A percentile compares a stretch with the other conserved stretches of the same genome.
Conservation (phyloP, 371 early-diverging fungal species). For the Basidiobolus meristosporus region DNA sequence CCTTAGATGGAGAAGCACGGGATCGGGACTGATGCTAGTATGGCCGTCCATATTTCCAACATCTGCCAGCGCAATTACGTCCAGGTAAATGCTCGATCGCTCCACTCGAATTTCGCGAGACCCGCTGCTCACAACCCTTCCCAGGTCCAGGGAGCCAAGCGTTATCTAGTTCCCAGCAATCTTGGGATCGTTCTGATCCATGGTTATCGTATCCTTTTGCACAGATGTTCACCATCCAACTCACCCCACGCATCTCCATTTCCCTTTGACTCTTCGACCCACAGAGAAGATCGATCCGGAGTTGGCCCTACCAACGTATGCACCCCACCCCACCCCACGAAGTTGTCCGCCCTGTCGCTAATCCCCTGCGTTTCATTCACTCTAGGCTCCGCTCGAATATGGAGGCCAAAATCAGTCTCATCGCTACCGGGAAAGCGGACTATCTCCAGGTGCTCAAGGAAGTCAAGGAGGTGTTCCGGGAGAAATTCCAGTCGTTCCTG, state of each 20-base stretch:
- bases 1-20: conserved; percentile 38
- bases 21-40: conserved; percentile 67
- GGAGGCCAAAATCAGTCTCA: conserved; percentile 21
- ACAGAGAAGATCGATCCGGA: conserved; percentile 29
- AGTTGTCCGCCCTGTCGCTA: too few relatives aligned
- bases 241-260: too few relatives aligned
- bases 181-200: conserved; percentile 29
- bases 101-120: background rate
- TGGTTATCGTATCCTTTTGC: conserved; percentile 5
- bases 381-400: conserved; percentile 20
- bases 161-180: conserved; percentile 21
- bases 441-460: conserved; percentile 15
- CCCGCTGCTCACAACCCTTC: background rate
- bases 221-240: too few relatives aligned
- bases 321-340: too few relatives aligned
- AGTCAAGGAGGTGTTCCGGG: conserved; percentile 18
- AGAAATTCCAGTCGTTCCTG: conserved; percentile 22
- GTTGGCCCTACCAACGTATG: conserved; percentile 17
- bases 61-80: conserved; percentile 47
- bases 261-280: background rate
- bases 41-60: conserved; percentile 54
- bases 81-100: conserved; percentile 7
- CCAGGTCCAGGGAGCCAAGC: conserved; percentile 9
- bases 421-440: conserved; percentile 20
- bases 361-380: too few relatives aligned